A percentile compares a stretch with the other conserved stretches of the same genome.
These are phyloP conservation scores for Conidiobolus incongruus DNA, from an alignment of 371 early-diverging fungal genomes.

Conservation along the genomic window DNA sequence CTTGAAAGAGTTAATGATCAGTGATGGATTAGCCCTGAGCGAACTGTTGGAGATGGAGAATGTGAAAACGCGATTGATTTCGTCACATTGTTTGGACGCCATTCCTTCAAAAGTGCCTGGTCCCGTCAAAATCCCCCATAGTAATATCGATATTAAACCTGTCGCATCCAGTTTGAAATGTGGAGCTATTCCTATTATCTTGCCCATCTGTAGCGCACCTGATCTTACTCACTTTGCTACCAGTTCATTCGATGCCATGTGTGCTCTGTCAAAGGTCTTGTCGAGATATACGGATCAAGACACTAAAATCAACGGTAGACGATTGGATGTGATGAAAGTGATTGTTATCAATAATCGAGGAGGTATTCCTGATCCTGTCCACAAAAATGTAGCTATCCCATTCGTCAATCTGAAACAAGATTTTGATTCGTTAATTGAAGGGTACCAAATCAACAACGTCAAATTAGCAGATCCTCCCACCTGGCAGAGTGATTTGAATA, in stretches of 20 bases:
- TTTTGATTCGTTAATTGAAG: constrained; percentile 10
- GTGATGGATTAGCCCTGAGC: constrained; percentile 30
- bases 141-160: background rate
- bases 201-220: constrained; percentile 7
- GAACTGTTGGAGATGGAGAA: constrained; percentile 56
- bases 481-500: constrained; percentile 18
- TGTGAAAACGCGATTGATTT: constrained; percentile 41
- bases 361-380: constrained; percentile 18
- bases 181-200: constrained; percentile 8
- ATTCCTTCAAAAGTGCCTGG: constrained; percentile 4
- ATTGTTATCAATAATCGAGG: constrained; percentile 25
- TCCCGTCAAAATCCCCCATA: no score
- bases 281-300: constrained; percentile 4
- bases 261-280: constrained; percentile 18
- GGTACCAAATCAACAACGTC: constrained; percentile 1
- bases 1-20: constrained; percentile 18
- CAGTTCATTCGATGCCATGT: constrained; percentile 9
- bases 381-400: constrained; percentile 16
- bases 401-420: constrained; percentile 50
- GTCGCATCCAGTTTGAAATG: constrained; percentile 2
- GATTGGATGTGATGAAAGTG: constrained; percentile 10
- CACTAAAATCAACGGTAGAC: background rate
- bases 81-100: constrained; percentile 18
- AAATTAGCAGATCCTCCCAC: background rate
- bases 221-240: background rate